A percentile compares a stretch with the other conserved stretches of the same genome.
These are phyloP conservation scores for Stylosanthes scabra DNA, from an alignment of 331 rosid genomes.

Conservation along the genomic window DNA sequence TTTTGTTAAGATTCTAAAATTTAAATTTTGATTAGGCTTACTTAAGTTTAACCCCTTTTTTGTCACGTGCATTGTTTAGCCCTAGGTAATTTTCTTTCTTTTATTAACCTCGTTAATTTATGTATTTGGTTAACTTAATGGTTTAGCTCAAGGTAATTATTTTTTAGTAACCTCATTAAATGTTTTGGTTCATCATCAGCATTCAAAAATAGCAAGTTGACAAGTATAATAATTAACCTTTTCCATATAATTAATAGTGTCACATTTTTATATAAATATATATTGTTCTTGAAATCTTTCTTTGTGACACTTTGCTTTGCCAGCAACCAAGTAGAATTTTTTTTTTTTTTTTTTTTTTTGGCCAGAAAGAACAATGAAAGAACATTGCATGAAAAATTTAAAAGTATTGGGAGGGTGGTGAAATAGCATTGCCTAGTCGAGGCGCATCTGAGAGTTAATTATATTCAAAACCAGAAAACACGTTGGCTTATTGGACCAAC, in stretches of 20 bases:
- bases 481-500: slow-evolving; percentile 61
- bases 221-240: not conserved
- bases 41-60: not conserved
- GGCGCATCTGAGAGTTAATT: slow-evolving; percentile 68
- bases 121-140: not conserved
- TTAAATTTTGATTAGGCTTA: not conserved
- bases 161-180: not conserved
- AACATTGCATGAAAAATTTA: slow-evolving; percentile 13
- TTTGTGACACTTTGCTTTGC: slow-evolving; percentile 23
- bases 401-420: slow-evolving; percentile 26
- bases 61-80: not conserved
- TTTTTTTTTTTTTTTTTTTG: no score
- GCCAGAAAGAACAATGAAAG: slow-evolving; percentile 38
- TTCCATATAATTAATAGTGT: not conserved
- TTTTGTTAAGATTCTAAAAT: no score
- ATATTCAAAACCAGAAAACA: slow-evolving; percentile 42
- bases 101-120: not conserved
- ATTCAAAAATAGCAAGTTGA: slow-evolving; percentile 11
- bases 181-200: not conserved
- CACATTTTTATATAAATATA: slow-evolving; percentile 27
- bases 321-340: no score
- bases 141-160: not conserved
- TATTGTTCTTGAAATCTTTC: slow-evolving; percentile 26
- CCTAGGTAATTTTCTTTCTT: no score
- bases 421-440: slow-evolving; percentile 62